A percentile compares a stretch with the other conserved stretches of the same genome.
phyloP scores from a whole-genome alignment of 78 protist species.

The Dictyostelium capitatum region DNA sequence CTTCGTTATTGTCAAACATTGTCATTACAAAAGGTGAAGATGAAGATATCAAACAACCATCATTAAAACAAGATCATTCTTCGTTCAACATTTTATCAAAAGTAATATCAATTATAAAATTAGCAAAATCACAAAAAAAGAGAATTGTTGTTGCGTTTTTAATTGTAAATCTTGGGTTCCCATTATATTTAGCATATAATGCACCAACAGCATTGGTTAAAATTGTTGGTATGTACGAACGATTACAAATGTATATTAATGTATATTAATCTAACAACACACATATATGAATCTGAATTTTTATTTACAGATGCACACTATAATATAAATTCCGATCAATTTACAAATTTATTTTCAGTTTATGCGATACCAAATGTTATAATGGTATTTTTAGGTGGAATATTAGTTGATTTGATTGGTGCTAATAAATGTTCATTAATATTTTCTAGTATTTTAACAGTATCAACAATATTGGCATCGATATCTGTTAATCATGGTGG shows the following conservation, averaged over 20 bases:
- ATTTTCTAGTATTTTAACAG: constrained; percentile 5
- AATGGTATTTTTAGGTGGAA: constrained; percentile 68
- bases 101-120: background rate
- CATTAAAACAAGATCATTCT: no score
- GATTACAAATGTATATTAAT: no score
- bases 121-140: background rate
- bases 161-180: constrained; percentile 40
- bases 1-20: background rate
- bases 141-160: constrained; percentile 18
- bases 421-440: constrained; percentile 45
- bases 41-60: background rate
- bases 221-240: constrained; percentile 30
- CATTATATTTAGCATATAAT: constrained; percentile 51
- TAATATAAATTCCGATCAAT: constrained; percentile 21
- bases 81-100: background rate
- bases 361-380: constrained; percentile 68
- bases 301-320: background rate
- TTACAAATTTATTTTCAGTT: constrained; percentile 12
- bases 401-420: constrained; percentile 61
- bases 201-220: constrained; percentile 54
- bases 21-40: background rate
- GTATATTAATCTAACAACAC: no score
- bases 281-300: no score
- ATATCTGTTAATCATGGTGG: background rate
- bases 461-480: constrained; percentile 28